These are phyloP conservation scores for Chaetoscypha palmicola DNA, from an alignment of 2,329 filamentous ascomycete genomes.

Conservation along the genomic window DNA sequence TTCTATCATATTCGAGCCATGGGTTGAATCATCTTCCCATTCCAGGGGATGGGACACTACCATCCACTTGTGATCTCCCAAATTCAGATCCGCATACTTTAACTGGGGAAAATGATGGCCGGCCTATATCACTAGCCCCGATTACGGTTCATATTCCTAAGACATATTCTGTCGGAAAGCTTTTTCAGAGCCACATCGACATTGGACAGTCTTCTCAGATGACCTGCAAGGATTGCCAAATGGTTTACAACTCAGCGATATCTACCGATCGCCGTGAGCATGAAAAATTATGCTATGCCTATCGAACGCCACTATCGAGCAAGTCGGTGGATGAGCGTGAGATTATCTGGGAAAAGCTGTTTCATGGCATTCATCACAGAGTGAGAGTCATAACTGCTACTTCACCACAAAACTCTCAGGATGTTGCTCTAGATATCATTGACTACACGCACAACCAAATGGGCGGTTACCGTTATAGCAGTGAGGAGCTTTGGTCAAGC, in stretches of 20 bases:
- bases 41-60: too few relatives aligned
- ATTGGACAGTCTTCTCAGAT: constrained; percentile 11
- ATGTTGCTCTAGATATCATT: constrained; percentile 3
- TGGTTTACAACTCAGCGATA: constrained; percentile 14
- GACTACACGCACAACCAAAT: constrained; percentile 3
- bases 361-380: background rate
- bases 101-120: background rate
- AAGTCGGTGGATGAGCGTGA: background rate
- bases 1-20: too few relatives aligned
- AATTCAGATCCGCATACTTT: background rate
- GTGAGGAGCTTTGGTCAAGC: constrained; percentile 5
- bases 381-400: constrained; percentile 2
- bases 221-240: constrained; percentile 14
- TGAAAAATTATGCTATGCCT: background rate
- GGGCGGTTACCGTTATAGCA: background rate
- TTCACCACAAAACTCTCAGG: background rate
- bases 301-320: background rate
- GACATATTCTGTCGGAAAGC: background rate
- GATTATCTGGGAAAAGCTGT: constrained; percentile 2
- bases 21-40: too few relatives aligned
- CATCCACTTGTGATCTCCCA: too few relatives aligned
- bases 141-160: background rate
- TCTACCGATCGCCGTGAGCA: constrained; percentile 10
- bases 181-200: constrained; percentile 10
- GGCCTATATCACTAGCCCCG: background rate